Percentiles rank a stretch among this genome's conserved stretches.
Conservation (phyloP, 768 basidiomycete species). For the Sistotremastrum niveocremeum region DNA sequence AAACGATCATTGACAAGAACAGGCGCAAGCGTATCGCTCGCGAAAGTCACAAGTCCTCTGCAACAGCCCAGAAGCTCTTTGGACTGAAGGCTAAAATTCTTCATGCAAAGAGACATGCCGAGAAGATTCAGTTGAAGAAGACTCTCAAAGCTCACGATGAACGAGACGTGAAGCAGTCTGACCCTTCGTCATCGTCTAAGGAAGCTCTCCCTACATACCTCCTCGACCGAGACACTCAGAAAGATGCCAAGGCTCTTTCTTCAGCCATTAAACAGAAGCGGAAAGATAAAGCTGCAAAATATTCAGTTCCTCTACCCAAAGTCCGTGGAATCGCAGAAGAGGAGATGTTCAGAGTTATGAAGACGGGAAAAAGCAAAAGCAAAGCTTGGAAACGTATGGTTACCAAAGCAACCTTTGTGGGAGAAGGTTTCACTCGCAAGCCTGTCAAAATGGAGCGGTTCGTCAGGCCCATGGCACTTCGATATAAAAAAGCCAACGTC, state of each 20-base stretch:
- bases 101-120: slow-evolving; percentile 89
- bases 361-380: slow-evolving; percentile 90
- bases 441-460: slow-evolving; percentile 99
- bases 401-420: slow-evolving; percentile 98
- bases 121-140: slow-evolving; percentile 98
- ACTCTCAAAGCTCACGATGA: slow-evolving; percentile 99
- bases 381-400: slow-evolving; percentile 99
- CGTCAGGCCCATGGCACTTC: slow-evolving; percentile 91
- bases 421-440: slow-evolving; percentile 94
- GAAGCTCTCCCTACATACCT: slow-evolving; percentile 92
- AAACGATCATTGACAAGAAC: slow-evolving; percentile 2
- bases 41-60: slow-evolving; percentile 63
- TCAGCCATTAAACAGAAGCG: slow-evolving; percentile 96
- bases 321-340: slow-evolving; percentile 98
- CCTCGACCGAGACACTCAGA: slow-evolving; percentile 94
- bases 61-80: slow-evolving; percentile 83
- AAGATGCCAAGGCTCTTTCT: slow-evolving; percentile 92
- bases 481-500: slow-evolving; percentile 97
- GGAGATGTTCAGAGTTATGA: slow-evolving; percentile 99
- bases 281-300: slow-evolving; percentile 98
- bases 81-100: slow-evolving; percentile 97
- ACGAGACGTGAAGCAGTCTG: slow-evolving; percentile 91
- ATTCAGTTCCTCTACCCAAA: slow-evolving; percentile 90
- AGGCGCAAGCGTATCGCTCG: slow-evolving; percentile 80
- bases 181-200: slow-evolving; percentile 69